A percentile compares a stretch with the other conserved stretches of the same genome.
These are phyloP conservation scores for Pyracantha coccinea DNA, from an alignment of 331 rosid species.

Conservation along the genomic window DNA sequence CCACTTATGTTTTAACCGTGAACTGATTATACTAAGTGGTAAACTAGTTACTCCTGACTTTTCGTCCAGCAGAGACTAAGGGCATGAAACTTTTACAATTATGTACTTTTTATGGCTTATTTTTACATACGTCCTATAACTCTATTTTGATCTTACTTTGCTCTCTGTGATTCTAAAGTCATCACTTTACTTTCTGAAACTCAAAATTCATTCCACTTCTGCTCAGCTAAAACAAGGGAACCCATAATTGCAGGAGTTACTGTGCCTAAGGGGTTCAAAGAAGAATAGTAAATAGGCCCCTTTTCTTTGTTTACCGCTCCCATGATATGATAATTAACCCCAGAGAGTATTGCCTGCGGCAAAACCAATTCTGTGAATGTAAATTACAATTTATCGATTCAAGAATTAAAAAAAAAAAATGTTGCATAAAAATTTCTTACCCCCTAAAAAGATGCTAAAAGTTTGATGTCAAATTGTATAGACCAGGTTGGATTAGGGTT, in stretches of 20 bases:
- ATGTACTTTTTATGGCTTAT: too few species aligned
- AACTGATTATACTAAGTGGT: too few species aligned
- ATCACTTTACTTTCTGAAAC: too few species aligned
- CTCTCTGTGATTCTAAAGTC: too few species aligned
- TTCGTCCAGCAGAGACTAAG: too few species aligned
- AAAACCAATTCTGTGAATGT: neutral
- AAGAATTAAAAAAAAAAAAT: too few species aligned
- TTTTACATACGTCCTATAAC: too few species aligned
- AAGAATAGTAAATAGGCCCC: conserved; percentile 25
- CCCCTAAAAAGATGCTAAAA: conserved; percentile 6
- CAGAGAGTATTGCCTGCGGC: conserved; percentile 11
- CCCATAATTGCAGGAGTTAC: conserved; percentile 21
- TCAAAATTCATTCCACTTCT: neutral
- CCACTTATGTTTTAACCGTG: too few species aligned
- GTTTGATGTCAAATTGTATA: neutral
- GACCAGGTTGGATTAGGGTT: conserved; percentile 6
- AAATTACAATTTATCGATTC: neutral
- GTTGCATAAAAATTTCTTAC: neutral
- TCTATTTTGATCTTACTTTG: too few species aligned
- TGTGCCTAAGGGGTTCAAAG: conserved; percentile 24
- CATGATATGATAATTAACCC: conserved; percentile 1
- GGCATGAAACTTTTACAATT: too few species aligned
- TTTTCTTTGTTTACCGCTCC: conserved; percentile 18
- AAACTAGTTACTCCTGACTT: too few species aligned
- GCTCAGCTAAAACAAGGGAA: conserved; percentile 14